A percentile compares a stretch with the other conserved stretches of the same genome.
Evolutionary conservation across 1,139 yeast species (phyloP).

Genomic region (Saccharomycopsis hybrid): DNA sequence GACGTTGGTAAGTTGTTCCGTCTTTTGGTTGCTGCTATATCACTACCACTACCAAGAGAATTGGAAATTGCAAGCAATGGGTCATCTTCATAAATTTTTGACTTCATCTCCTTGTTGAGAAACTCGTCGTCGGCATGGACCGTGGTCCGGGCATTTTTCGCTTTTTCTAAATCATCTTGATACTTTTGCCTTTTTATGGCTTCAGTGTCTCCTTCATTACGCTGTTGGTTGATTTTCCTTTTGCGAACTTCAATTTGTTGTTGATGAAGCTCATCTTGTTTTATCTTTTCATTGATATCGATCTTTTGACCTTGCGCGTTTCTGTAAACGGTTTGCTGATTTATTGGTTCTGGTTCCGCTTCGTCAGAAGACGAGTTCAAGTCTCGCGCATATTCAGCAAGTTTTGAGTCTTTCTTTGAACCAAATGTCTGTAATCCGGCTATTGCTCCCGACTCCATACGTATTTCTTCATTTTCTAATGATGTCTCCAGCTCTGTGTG

Average conservation of each 20-base stretch:
- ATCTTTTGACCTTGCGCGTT: constrained; percentile 51
- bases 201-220: constrained; percentile 44
- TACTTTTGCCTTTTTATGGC: constrained; percentile 27
- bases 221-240: constrained; percentile 29
- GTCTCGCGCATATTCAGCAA: too few species aligned
- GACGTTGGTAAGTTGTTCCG: constrained; percentile 25
- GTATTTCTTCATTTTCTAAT: neutral
- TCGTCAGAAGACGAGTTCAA: too few species aligned
- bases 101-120: constrained; percentile 33
- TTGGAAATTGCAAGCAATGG: constrained; percentile 46
- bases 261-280: constrained; percentile 27
- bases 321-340: constrained; percentile 47
- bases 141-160: constrained; percentile 30
- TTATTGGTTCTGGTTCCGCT: constrained; percentile 16
- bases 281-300: constrained; percentile 34
- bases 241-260: constrained; percentile 29
- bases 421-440: neutral
- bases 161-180: constrained; percentile 28
- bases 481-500: neutral
- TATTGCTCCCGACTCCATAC: neutral
- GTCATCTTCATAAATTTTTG: constrained; percentile 50
- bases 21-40: constrained; percentile 18
- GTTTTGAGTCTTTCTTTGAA: neutral
- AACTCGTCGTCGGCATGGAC: constrained; percentile 35
- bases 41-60: constrained; percentile 13